A percentile compares a stretch with the other conserved stretches of the same genome.
Conservation (phyloP, 495 filamentous ascomycete species). For the Penicillium canariense region DNA sequence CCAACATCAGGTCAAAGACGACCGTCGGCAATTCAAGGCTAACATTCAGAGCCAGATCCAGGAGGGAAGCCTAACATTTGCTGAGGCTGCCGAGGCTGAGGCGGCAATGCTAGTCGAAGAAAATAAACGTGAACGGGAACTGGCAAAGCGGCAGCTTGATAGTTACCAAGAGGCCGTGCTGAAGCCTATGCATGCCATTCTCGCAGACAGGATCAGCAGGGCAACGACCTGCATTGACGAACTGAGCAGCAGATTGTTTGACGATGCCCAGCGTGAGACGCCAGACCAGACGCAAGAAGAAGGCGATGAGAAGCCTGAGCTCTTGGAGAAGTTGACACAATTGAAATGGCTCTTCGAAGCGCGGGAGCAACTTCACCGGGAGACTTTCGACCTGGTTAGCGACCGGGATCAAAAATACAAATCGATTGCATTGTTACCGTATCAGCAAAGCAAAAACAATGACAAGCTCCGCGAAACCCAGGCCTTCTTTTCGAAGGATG, state of each 20-base stretch:
- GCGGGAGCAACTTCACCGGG: constrained; percentile 78
- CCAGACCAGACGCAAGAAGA: constrained; percentile 88
- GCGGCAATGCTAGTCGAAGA: constrained; percentile 63
- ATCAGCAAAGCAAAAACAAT: constrained; percentile 63
- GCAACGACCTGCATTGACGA: constrained; percentile 68
- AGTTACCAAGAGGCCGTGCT: constrained; percentile 72
- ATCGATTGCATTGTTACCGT: constrained; percentile 75
- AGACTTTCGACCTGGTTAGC: constrained; percentile 77
- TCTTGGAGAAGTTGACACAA: constrained; percentile 89
- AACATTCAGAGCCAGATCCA: constrained; percentile 74
- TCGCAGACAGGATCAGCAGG: constrained; percentile 59
- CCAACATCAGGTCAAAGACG: constrained; percentile 42
- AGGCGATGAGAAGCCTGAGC: constrained; percentile 90
- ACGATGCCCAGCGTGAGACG: constrained; percentile 65
- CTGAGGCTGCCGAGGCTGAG: constrained; percentile 77
- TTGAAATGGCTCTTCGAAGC: constrained; percentile 98
- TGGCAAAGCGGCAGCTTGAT: constrained; percentile 71
- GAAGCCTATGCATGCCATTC: constrained; percentile 70
- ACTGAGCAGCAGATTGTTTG: constrained; percentile 66
- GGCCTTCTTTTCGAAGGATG: constrained; percentile 79
- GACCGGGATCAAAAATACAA: constrained; percentile 85
- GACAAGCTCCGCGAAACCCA: constrained; percentile 74
- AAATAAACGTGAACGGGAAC: constrained; percentile 55
- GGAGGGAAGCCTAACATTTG: constrained; percentile 71
- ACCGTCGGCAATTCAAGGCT: constrained; percentile 48